Base-by-base conservation (phyloP, 257 asterid species). In the Penstemon barbatus region DNA sequence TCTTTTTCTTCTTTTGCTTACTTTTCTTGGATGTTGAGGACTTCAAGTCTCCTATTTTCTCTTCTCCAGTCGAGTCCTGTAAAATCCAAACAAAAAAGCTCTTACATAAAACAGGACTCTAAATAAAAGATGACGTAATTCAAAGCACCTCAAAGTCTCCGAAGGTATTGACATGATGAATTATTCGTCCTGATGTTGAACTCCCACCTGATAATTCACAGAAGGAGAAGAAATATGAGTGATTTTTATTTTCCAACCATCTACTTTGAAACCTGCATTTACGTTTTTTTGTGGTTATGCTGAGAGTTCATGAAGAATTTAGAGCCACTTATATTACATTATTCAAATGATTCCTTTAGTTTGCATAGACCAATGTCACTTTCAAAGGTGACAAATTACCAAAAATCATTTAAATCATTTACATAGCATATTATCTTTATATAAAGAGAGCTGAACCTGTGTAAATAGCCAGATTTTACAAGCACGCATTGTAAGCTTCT, bases 161-260 rank as follows among this genome's bases (percentile, higher is more conserved):
- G 78, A 90, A 92, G 71, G 90, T 74, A 61, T 86, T 70, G 53
- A 92, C 96, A 41, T 92, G 98, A 55, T 85, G 97, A 81, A 92
- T 75, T 8, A 63, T 53, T 81, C 88, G 84, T 70, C 96, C 98
- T 58, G 90, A 88, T 15, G 82, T 75, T 43, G 96, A 90, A 59
- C 93, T 63, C 57, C 93, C 97, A 76, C 96, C 98, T 90, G 79
- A 70, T 57, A 45, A 48, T 65, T 38, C 54, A 18, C 6, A 64
- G n/a, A 69, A 40, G 68, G 42, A 56, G 49, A 62, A 49, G 48
- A 46, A 36, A 9, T 5, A 39, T 7, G 42, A 66, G 49, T 13
- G 48, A 1, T 25, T 25, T 45, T 43, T 15, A 3, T 39, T 3
- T 7, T 18, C 61, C 19, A 5, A 15, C 12, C 8, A 61, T 38